A percentile compares a stretch with the other conserved stretches of the same genome.
Conservation (phyloP, 2,329 filamentous ascomycete species). For the Sporothrix mexicana region DNA sequence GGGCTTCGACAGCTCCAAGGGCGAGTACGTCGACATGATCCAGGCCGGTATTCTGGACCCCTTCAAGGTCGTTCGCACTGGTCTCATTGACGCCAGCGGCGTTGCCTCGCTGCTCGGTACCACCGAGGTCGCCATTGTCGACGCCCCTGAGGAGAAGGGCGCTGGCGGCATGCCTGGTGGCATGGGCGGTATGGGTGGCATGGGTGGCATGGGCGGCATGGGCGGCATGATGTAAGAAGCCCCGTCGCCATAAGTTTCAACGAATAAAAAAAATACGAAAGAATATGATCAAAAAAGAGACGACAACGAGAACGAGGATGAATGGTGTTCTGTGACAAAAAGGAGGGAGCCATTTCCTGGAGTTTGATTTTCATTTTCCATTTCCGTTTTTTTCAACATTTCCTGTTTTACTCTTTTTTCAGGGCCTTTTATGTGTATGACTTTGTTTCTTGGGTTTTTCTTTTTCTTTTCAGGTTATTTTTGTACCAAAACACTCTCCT, state of each 20-base stretch:
- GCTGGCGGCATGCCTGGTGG: constrained; percentile 59
- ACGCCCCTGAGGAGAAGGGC: constrained; percentile 92
- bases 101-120: constrained; percentile 97
- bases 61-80: constrained; percentile 98
- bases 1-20: constrained; percentile 94
- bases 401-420: not conserved
- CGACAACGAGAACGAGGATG: constrained; percentile 1
- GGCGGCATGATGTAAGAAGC: constrained; percentile 65
- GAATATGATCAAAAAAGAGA: constrained; percentile 40
- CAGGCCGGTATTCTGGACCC: constrained; percentile 94
- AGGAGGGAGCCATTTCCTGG: constrained; percentile 24
- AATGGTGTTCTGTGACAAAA: constrained; percentile 16
- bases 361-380: constrained; percentile 19
- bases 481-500: constrained; percentile 27
- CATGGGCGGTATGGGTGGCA: constrained; percentile 66
- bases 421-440: constrained; percentile 32
- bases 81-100: constrained; percentile 90
- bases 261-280: constrained; percentile 25
- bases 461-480: not conserved
- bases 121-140: constrained; percentile 96
- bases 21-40: constrained; percentile 99
- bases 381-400: not conserved
- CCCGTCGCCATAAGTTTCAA: constrained; percentile 25
- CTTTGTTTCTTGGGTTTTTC: not conserved
- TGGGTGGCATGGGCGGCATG: constrained; percentile 61